Conservation (phyloP, 202 grass and related monocot genomes). For the Zoysia matrella region DNA sequence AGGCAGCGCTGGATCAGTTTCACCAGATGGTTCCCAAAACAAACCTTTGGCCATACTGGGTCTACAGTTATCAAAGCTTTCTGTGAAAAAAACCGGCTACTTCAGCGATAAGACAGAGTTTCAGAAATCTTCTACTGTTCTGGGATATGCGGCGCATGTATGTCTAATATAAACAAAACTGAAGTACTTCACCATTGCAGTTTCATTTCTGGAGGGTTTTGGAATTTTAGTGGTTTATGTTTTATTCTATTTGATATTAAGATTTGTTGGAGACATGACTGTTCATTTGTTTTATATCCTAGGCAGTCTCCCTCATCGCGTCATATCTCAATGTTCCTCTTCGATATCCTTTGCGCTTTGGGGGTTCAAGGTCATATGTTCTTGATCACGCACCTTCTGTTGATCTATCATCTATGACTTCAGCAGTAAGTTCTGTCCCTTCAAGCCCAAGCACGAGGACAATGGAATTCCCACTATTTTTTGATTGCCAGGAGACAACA, state of each 20-base stretch:
- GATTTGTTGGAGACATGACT: slow-evolving; percentile 8
- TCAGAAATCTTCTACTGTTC: slow-evolving; percentile 69
- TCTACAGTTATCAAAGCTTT: slow-evolving; percentile 62
- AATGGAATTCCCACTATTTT: slow-evolving; percentile 88
- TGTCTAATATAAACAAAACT: slow-evolving; percentile 7
- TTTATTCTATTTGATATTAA: slow-evolving; percentile 9
- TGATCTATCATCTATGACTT: slow-evolving; percentile 54
- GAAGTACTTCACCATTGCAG: not conserved
- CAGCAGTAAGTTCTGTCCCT: slow-evolving; percentile 43
- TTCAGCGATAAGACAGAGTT: slow-evolving; percentile 84
- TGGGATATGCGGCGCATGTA: slow-evolving; percentile 92
- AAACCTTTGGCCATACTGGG: slow-evolving; percentile 72
- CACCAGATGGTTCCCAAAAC: slow-evolving; percentile 39
- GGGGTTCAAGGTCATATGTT: slow-evolving; percentile 83
- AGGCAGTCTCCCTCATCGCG: slow-evolving; percentile 78
- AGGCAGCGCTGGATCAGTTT: slow-evolving; percentile 49
- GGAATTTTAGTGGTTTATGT: slow-evolving; percentile 31
- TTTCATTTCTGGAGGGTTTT: slow-evolving; percentile 10
- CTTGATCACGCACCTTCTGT: slow-evolving; percentile 74
- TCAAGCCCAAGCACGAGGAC: slow-evolving; percentile 43
- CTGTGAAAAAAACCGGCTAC: slow-evolving; percentile 69
- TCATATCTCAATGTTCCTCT: slow-evolving; percentile 84
- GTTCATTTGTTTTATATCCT: slow-evolving; percentile 45
- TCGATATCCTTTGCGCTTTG: slow-evolving; percentile 83
- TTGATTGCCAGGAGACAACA: slow-evolving; percentile 84